phyloP scores from a whole-genome alignment of 148 eudicot species.

The Nepenthes mirabilis region DNA sequence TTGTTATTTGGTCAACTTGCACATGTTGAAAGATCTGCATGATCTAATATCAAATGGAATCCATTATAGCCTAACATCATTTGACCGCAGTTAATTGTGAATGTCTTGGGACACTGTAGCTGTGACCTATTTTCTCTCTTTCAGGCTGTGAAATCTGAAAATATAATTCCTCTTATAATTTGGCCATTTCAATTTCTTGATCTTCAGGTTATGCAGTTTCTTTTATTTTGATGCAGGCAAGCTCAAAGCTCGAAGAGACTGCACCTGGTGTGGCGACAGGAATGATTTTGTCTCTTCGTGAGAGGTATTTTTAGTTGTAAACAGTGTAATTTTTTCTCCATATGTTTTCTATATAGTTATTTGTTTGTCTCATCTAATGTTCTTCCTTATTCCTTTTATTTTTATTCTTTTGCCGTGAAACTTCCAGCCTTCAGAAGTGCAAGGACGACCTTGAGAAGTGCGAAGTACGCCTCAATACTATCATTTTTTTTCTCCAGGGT shows the following conservation, averaged over 20 bases:
- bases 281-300: conserved; percentile 93
- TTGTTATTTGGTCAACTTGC: too few relatives aligned
- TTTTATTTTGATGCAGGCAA: conserved; percentile 22
- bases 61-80: too few relatives aligned
- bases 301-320: conserved; percentile 41
- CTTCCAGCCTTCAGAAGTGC: conserved; percentile 75
- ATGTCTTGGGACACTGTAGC: too few relatives aligned
- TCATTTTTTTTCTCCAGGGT: neutral
- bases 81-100: too few relatives aligned
- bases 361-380: neutral
- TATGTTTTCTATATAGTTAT: neutral
- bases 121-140: too few relatives aligned
- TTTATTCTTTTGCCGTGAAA: conserved; percentile 3
- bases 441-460: conserved; percentile 65
- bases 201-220: neutral
- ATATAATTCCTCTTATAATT: neutral
- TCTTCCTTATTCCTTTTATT: neutral
- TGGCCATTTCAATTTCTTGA: neutral
- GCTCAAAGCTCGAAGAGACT: conserved; percentile 67
- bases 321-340: neutral
- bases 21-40: too few relatives aligned
- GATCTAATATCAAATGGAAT: too few relatives aligned
- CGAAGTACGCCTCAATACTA: conserved; percentile 40
- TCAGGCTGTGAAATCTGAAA: too few relatives aligned
- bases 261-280: conserved; percentile 97